Conservation (phyloP, 345 rosid genomes). For the Populus alba region DNA sequence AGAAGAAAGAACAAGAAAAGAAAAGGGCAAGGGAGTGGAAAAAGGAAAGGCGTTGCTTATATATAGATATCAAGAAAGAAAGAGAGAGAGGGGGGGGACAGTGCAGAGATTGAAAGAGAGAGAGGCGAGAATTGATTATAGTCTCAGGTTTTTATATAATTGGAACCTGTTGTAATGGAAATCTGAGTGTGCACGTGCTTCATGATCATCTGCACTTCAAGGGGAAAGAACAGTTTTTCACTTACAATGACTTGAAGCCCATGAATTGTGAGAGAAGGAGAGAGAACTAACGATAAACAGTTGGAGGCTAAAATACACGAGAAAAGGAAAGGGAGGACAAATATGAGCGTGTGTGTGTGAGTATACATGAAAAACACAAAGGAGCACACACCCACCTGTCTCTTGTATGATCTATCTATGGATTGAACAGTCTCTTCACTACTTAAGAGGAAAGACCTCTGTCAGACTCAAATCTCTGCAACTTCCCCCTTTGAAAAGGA, state of each 20-base stretch:
- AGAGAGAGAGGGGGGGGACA: neutral
- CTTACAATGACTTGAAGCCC: slow-evolving; percentile 21
- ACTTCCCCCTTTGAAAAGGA: slow-evolving; percentile 42
- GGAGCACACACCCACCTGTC: slow-evolving; percentile 21
- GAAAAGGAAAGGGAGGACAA: too few species aligned
- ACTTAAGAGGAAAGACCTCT: slow-evolving; percentile 26
- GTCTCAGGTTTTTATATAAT: slow-evolving; percentile 27
- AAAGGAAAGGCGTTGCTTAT: slow-evolving; percentile 6
- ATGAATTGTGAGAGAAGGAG: slow-evolving; percentile 14
- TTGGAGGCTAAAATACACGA: neutral
- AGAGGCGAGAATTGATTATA: slow-evolving; percentile 36
- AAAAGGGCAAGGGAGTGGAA: slow-evolving; percentile 7
- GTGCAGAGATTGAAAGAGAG: slow-evolving; percentile 14
- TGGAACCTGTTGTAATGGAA: slow-evolving; percentile 65
- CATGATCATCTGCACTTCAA: slow-evolving; percentile 59
- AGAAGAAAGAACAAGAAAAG: neutral
- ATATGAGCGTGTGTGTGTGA: neutral
- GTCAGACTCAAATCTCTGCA: slow-evolving; percentile 72
- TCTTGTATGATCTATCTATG: slow-evolving; percentile 2
- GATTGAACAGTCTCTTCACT: slow-evolving; percentile 7
- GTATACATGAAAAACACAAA: neutral
- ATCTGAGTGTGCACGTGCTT: slow-evolving; percentile 75
- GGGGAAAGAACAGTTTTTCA: slow-evolving; percentile 19
- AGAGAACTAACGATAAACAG: slow-evolving; percentile 7
- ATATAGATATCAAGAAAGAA: slow-evolving; percentile 17